Evolutionary conservation across 306 rosid genomes (phyloP), one percentile per base, ranked within the genome.

Genomic region (Lupinus albus): DNA sequence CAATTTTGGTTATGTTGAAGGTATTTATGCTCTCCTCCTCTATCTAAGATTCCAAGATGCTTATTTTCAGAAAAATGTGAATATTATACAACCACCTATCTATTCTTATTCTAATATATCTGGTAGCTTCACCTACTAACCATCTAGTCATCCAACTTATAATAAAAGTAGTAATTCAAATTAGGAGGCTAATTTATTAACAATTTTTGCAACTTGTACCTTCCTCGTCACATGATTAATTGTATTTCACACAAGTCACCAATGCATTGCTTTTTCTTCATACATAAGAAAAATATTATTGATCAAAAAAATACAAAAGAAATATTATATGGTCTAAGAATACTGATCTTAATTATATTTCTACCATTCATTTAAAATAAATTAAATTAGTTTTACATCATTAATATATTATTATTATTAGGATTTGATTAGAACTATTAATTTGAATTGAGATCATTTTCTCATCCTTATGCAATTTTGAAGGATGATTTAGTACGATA

Each of bases 211-310:
- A 56, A 71, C 38, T 45, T 41, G 68, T 68, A 61, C 42, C 70
- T 35, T 71, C 61, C 49, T 66, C 64, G 70, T 79, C 61, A 32
- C 83, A 72, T 79, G 75, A 45, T 70, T 72, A 17, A 45, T 70
- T 72, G 21, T 17, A 20, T 18, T 32, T 38, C 60, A 49, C 74
- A 82, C 84, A 73, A 61, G 87, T 82, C 70, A 52, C n/a, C 8
- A 21, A 38, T 0, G 2, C 8, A 64, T 74, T 84, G 81, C 83
- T 76, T 28, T 28, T 84, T 80, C 83, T 74, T 28, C 48, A 11
- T 7, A 49, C 9, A 74, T n/a, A 57, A 68, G 70, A 11, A 61
- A 60, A 64, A 13, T 25, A 21, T 39, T 18, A 46, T 9, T 9
- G 49, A n/a, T n/a, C n/a, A n/a, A n/a, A n/a, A n/a, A n/a, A n/a